Percentiles rank a stretch among this genome's conserved stretches.
Conservation (phyloP, 139 green algal species). For the Tetraselmis striata region DNA sequence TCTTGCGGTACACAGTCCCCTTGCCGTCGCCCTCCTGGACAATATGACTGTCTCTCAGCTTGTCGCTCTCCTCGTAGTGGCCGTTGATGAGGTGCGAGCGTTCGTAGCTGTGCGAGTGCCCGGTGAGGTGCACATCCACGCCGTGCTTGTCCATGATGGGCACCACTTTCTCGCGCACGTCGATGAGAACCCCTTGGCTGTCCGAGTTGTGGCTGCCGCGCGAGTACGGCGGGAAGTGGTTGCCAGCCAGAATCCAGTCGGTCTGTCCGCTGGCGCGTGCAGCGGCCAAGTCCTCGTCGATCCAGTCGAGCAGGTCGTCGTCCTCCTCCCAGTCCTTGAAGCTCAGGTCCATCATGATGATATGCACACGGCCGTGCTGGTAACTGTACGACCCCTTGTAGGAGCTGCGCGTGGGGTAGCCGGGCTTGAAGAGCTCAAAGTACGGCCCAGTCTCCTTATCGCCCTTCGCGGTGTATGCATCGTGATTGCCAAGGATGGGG, state of each 20-base stretch:
- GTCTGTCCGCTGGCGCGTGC: background rate
- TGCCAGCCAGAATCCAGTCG: constrained; percentile 5
- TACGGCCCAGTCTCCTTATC: background rate
- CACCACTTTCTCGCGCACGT: background rate
- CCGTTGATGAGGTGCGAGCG: constrained; percentile 2
- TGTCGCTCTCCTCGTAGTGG: background rate
- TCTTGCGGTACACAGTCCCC: background rate
- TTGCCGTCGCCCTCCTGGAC: background rate
- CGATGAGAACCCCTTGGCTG: background rate
- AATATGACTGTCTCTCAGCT: background rate
- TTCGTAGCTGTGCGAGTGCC: constrained; percentile 11
- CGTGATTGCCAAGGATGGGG: constrained; percentile 10
- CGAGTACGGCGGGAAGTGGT: constrained; percentile 2
- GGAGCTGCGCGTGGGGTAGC: background rate
- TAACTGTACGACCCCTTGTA: background rate
- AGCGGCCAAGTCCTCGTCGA: background rate
- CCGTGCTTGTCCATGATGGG: constrained; percentile 7
- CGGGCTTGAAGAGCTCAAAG: background rate
- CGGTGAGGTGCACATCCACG: constrained; percentile 1
- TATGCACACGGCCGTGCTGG: background rate
- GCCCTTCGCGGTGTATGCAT: background rate
- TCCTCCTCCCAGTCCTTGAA: background rate
- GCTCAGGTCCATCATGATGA: constrained; percentile 1
- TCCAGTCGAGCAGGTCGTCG: background rate
- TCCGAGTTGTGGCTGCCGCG: constrained; percentile 4